Evolutionary conservation across 2,329 filamentous ascomycete species (phyloP).

Genomic region (Fusarium caatingaense): DNA sequence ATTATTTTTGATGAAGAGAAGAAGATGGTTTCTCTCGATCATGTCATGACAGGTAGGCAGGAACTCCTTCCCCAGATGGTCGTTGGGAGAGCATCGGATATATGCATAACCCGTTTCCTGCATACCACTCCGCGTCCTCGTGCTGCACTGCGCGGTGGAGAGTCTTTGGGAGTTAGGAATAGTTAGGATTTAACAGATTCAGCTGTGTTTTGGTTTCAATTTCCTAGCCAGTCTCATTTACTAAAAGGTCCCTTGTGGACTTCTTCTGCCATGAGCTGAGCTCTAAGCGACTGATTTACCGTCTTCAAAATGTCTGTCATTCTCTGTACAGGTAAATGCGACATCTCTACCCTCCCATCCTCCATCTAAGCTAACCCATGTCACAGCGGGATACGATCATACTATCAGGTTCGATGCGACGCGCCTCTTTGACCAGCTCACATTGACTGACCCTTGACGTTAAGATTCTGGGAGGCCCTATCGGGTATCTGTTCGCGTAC

Average conservation of each 20-base stretch:
- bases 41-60: background rate
- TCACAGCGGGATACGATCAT: conserved; percentile 70
- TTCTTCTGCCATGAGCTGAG: conserved; percentile 43
- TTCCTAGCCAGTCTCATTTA: conserved; percentile 1
- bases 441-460: conserved; percentile 25
- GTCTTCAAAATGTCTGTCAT: conserved; percentile 67
- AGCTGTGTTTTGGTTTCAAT: conserved; percentile 8
- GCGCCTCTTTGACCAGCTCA: conserved; percentile 12
- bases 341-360: background rate
- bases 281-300: conserved; percentile 24
- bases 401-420: conserved; percentile 64
- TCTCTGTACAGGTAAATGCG: conserved; percentile 67
- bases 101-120: conserved; percentile 30
- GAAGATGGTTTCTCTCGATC: background rate
- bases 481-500: conserved; percentile 98
- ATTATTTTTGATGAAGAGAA: background rate
- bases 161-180: conserved; percentile 38
- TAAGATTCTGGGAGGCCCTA: conserved; percentile 96
- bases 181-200: conserved; percentile 9
- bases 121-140: conserved; percentile 20
- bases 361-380: conserved; percentile 37
- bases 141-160: conserved; percentile 11
- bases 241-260: conserved; percentile 35
- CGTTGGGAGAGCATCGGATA: conserved; percentile 1
- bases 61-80: background rate